Conservation (phyloP, 2,329 filamentous ascomycete genomes). For the Fusarium sp. region DNA sequence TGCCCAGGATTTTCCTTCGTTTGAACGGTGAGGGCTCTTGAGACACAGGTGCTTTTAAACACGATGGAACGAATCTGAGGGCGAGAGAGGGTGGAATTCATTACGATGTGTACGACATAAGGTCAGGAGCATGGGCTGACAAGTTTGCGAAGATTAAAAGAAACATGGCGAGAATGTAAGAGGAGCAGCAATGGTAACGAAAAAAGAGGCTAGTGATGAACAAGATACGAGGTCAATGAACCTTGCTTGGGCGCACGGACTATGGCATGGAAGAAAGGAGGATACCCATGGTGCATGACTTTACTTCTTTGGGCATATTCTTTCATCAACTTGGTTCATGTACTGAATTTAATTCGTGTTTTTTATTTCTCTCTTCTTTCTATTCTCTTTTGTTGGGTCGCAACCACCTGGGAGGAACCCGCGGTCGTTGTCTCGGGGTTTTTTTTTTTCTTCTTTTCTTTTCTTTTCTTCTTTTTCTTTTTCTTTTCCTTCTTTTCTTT, state of each 20-base stretch:
- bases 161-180: conserved; percentile 32
- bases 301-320: conserved; percentile 32
- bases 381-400: conserved; percentile 1
- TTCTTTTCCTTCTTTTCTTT: too few relatives aligned
- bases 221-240: conserved; percentile 3
- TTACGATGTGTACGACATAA: conserved; percentile 39
- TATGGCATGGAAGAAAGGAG: conserved; percentile 11
- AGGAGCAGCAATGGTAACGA: conserved; percentile 11
- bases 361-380: conserved; percentile 11
- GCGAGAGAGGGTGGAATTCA: conserved; percentile 3
- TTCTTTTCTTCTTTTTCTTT: too few relatives aligned
- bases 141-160: conserved; percentile 7
- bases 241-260: conserved; percentile 5
- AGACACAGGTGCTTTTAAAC: conserved; percentile 5
- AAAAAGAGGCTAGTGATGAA: conserved; percentile 8
- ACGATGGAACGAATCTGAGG: background rate
- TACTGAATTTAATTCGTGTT: conserved; percentile 21
- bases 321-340: conserved; percentile 18
- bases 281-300: conserved; percentile 41
- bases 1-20: conserved; percentile 28
- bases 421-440: conserved; percentile 1
- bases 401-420: background rate
- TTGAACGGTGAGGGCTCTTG: conserved; percentile 14
- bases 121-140: conserved; percentile 18
- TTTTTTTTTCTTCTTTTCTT: too few relatives aligned